Evolutionary conservation across 2,329 filamentous ascomycete genomes (phyloP), one percentile per base, ranked within the genome.

Genomic region (Rhinocladiella mackenziei): DNA sequence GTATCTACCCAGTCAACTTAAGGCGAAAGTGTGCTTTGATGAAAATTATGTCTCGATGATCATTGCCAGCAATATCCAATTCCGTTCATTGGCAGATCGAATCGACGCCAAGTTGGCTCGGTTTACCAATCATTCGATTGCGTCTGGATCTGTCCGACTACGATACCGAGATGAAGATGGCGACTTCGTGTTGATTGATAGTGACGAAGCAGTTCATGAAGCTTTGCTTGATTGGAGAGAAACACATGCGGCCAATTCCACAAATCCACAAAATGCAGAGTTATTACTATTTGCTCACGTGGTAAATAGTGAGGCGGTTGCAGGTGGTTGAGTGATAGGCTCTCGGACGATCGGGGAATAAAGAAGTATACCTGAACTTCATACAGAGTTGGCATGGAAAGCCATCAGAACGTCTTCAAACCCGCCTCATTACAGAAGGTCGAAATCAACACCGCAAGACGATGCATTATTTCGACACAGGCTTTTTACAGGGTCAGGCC

Each of bases 171-270:
- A 98, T 60, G 85, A 89, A 60, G 92, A 98, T 55, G 86, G 86
- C 36, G 92, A 97, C 60, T 91, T 84, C 61, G 86, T 98, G 50
- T 89, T 84, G 39, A 96, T 98, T 42, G 85, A 92, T 63, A 91
- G 85, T 50, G 92, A 98, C 59, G 92, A 98, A 59, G 92, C 96
- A 56, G 92, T 98, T 31, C 88, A 94, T 59, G 89, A 92, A 57
- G 92, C 92, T 3, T 95, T 98, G 61, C 83, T 89, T 64, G 89
- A 94, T 57, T 96, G 89, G 89, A 81, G 86, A 23, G 89, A 95
- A 60, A 83, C 81, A 56, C 76, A 81, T 58, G 72, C 75, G 48
- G 74, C 78, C 23, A 70, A 76, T 57, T 74, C 79, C 32, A 75
- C 63, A 39, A 50, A 46, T 30, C 42, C 43, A 23, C 48, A 52